These are phyloP conservation scores for Talaromyces verruculosus DNA, from an alignment of 2,329 filamentous ascomycete species.

Conservation along the genomic window DNA sequence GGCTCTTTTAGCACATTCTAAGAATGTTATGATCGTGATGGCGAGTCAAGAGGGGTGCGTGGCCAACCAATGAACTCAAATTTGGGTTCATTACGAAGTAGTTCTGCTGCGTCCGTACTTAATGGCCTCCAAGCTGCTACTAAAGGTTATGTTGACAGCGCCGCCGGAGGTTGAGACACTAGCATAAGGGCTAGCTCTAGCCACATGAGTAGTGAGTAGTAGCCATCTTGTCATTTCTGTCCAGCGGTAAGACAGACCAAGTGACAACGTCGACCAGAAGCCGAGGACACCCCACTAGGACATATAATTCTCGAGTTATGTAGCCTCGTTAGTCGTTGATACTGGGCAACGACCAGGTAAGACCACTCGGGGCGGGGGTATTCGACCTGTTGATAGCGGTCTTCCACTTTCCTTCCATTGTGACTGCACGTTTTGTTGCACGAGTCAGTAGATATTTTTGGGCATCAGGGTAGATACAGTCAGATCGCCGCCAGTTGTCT, in stretches of 20 bases:
- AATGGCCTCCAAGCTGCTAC: neutral
- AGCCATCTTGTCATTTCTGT: neutral
- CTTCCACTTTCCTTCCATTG: neutral
- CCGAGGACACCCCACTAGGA: neutral
- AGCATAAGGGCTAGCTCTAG: neutral
- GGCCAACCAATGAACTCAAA: neutral
- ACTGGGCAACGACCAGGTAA: neutral
- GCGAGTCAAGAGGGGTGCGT: conserved; percentile 1
- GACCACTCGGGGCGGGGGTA: neutral
- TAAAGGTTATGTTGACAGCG: neutral
- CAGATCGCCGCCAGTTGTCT: neutral
- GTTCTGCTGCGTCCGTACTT: neutral
- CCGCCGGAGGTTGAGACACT: neutral
- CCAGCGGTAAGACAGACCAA: neutral
- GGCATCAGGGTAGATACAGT: neutral
- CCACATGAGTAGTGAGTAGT: neutral
- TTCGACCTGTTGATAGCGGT: neutral
- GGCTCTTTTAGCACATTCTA: neutral
- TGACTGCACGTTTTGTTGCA: neutral
- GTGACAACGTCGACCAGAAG: neutral
- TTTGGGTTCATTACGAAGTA: neutral
- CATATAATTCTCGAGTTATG: neutral
- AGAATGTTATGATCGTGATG: neutral
- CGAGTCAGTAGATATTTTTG: neutral
- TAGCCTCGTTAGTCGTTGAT: neutral